These are phyloP conservation scores for Spatholobus suberectus DNA, from an alignment of 306 rosid genomes.

Conservation along the genomic window DNA sequence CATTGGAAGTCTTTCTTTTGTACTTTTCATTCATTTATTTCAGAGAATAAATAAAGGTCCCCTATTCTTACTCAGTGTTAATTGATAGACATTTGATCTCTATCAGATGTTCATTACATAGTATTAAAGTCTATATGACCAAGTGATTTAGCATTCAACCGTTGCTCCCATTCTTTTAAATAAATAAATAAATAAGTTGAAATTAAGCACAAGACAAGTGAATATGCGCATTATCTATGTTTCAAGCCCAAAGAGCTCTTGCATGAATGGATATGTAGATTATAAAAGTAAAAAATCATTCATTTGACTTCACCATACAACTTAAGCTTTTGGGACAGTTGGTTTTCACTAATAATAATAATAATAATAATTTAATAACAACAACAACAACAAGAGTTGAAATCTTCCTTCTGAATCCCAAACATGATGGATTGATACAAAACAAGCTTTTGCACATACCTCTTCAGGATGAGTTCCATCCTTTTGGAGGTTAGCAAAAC, in stretches of 20 bases:
- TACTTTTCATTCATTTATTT: too few species aligned
- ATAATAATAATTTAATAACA: background rate
- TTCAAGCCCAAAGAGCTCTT: background rate
- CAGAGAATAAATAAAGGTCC: background rate
- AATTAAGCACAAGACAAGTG: background rate
- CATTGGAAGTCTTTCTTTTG: too few species aligned
- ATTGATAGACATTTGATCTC: background rate
- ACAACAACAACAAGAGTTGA: background rate
- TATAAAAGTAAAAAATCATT: constrained; percentile 1
- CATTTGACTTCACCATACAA: constrained; percentile 17
- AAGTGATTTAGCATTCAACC: background rate
- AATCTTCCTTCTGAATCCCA: constrained; percentile 29
- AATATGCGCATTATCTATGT: background rate
- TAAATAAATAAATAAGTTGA: background rate
- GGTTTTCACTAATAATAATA: background rate
- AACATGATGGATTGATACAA: background rate
- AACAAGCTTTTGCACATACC: constrained; percentile 52
- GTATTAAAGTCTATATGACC: constrained; percentile 12
- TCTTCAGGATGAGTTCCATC: constrained; percentile 49
- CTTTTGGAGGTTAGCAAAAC: constrained; percentile 50
- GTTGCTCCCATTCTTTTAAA: background rate
- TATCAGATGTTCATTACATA: background rate
- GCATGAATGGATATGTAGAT: background rate
- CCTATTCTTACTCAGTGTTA: background rate
- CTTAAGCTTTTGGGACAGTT: constrained; percentile 16